Evolutionary conservation across 768 basidiomycete species (phyloP).

Genomic region (Hemileccinum impolitum): DNA sequence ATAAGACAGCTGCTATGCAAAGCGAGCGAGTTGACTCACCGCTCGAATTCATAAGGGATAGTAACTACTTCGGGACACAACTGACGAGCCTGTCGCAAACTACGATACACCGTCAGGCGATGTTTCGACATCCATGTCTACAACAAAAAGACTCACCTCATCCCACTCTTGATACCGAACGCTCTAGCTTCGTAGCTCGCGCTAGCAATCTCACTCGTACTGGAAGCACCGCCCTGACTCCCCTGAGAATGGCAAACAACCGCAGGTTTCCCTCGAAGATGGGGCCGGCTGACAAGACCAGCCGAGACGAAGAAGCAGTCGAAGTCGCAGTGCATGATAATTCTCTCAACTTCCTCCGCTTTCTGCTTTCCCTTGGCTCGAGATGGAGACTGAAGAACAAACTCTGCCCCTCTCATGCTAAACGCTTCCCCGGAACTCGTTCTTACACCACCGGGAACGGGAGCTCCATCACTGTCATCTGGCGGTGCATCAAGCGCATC

Average conservation of each 20-base stretch:
- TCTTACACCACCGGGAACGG: not conserved
- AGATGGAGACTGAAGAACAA: conserved; percentile 47
- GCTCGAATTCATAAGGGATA: conserved; percentile 93
- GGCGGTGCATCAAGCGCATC: conserved; percentile 16
- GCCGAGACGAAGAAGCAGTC: conserved; percentile 97
- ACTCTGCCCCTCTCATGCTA: conserved; percentile 53
- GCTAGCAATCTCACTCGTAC: conserved; percentile 94
- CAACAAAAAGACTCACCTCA: conserved; percentile 60
- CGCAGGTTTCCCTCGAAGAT: conserved; percentile 82
- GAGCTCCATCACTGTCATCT: not conserved
- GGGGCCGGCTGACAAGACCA: conserved; percentile 75
- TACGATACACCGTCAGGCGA: conserved; percentile 26
- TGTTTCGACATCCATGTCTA: not conserved
- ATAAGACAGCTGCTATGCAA: not conserved
- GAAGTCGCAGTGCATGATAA: conserved; percentile 93
- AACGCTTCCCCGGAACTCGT: conserved; percentile 23
- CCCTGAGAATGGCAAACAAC: conserved; percentile 96
- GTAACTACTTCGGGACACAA: conserved; percentile 72
- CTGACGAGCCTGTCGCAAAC: conserved; percentile 75
- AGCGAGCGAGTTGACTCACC: conserved; percentile 37
- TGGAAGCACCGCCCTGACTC: conserved; percentile 62
- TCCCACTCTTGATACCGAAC: conserved; percentile 89
- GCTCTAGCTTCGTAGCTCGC: conserved; percentile 90
- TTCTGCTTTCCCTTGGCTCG: conserved; percentile 52
- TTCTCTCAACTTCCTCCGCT: conserved; percentile 47